A percentile compares a stretch with the other conserved stretches of the same genome.
phyloP scores from a whole-genome alignment of 2,329 filamentous ascomycete species.

The Talaromyces amestolkiae region DNA sequence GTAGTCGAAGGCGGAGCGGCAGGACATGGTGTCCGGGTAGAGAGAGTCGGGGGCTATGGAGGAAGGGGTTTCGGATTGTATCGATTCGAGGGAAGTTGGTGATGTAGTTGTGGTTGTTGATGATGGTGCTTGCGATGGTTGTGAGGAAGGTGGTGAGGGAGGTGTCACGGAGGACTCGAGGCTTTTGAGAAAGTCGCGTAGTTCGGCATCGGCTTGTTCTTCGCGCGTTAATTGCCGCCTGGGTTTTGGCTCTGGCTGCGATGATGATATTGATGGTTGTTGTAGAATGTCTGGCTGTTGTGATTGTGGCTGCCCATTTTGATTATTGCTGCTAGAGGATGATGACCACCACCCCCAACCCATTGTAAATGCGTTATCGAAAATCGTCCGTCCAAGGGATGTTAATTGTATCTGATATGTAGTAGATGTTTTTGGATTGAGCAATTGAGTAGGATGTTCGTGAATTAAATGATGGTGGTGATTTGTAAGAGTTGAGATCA shows the following conservation, averaged over 20 bases:
- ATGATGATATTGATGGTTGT: background rate
- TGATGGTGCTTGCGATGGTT: too few species aligned
- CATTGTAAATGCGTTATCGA: conserved; percentile 33
- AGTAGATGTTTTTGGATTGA: background rate
- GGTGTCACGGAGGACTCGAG: conserved; percentile 32
- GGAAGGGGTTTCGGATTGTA: conserved; percentile 22
- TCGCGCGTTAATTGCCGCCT: conserved; percentile 38
- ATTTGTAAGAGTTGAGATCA: background rate
- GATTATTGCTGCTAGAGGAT: conserved; percentile 24
- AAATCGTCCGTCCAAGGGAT: background rate
- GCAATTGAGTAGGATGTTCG: background rate
- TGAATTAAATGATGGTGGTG: background rate
- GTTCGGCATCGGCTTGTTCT: conserved; percentile 54
- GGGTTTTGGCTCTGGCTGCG: conserved; percentile 17
- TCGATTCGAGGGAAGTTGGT: conserved; percentile 9
- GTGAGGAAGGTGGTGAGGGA: background rate
- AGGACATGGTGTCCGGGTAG: conserved; percentile 81
- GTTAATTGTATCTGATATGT: background rate
- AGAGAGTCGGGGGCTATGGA: conserved; percentile 62
- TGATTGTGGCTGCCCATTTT: conserved; percentile 1
- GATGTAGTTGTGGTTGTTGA: conserved; percentile 21
- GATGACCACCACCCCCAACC: conserved; percentile 50
- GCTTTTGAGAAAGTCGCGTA: conserved; percentile 53
- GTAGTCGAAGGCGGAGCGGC: conserved; percentile 83
- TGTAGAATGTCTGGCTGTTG: background rate